Evolutionary conservation across 306 rosid genomes (phyloP).

Genomic region (Acmispon strigosus): DNA sequence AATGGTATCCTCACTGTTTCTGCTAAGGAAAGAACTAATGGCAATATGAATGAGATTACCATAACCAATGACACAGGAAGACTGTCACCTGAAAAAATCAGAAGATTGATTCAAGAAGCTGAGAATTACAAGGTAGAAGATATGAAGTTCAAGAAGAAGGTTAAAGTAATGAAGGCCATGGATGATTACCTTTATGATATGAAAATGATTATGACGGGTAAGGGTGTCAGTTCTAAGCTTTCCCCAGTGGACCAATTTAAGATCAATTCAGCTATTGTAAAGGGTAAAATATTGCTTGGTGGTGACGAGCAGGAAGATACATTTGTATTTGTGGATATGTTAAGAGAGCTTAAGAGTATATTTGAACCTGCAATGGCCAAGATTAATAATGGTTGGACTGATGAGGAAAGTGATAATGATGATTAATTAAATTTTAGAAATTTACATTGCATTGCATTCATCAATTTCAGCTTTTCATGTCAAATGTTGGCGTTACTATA

Average conservation of each 20-base stretch:
- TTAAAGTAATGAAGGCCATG: constrained; percentile 17
- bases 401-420: too few relatives aligned
- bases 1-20: constrained; percentile 43
- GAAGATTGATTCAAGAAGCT: constrained; percentile 37
- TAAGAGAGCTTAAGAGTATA: background rate
- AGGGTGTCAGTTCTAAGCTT: background rate
- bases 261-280: constrained; percentile 31
- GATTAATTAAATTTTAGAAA: too few relatives aligned
- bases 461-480: too few relatives aligned
- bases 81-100: constrained; percentile 29
- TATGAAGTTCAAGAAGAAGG: constrained; percentile 28
- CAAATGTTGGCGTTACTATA: too few relatives aligned
- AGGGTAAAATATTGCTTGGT: constrained; percentile 28
- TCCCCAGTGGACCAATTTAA: constrained; percentile 12
- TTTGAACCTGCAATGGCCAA: background rate
- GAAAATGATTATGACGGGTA: constrained; percentile 21
- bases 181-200: constrained; percentile 34
- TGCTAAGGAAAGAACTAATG: constrained; percentile 31
- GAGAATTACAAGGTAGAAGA: constrained; percentile 38
- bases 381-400: background rate
- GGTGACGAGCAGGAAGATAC: background rate
- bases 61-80: constrained; percentile 35
- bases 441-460: too few relatives aligned
- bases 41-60: constrained; percentile 27
- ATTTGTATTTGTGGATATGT: background rate